Base-by-base conservation (phyloP, 2,329 filamentous ascomycete species). In the Aspergillus oerlinghausenensis region DNA sequence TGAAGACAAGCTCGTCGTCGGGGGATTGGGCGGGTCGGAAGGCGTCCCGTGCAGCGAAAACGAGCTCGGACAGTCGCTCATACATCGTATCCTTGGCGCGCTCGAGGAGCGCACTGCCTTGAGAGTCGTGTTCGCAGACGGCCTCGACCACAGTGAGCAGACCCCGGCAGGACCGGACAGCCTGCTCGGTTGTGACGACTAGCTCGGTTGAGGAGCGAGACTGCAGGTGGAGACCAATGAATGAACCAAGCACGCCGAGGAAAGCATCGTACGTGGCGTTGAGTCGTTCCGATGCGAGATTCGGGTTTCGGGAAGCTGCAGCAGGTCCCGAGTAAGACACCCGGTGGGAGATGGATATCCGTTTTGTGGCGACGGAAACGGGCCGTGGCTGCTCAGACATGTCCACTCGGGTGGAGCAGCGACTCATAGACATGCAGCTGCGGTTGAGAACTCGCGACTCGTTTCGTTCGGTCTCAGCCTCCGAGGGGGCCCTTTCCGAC, bases 201-300 rank as follows among this genome's bases (percentile, higher is more conserved):
- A 97, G 81, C 70, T 96, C 92, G 1, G 88, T 85, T 8, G 91
- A 88, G 7, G 92, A 94, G 60, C 94, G 88, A n/a, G 92, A 94
- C 71, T 97, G 92, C 58, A 97, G 80, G 73, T 97, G 91, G 55
- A 97, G 82, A 17, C 94, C 94, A 70, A 97, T 93, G 71, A 97
- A 96, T 4, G 91, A 95, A 51, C 90, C 93, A 52, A 99, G 84
- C 68, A 92, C 89, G 6, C 92, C 94, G 53, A 99, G 79, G 68
- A 97, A 96, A 7, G 84, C 85, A 75, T 97, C 92, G 75, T 97
- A 92, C 51, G 87, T 89, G 51, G 83, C 80, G 66, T 86, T 88
- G 50, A 97, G 82, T 64, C 87, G 87, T 71, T 92, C 89, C 2
- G 92, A 96, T 35, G 94, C 90, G 58, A 97, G 80, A 66, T 89